Evolutionary conservation across 352 stramenopile species (phyloP), one percentile per base, ranked within the genome.

Genomic region (Pythium aphanidermatum): DNA sequence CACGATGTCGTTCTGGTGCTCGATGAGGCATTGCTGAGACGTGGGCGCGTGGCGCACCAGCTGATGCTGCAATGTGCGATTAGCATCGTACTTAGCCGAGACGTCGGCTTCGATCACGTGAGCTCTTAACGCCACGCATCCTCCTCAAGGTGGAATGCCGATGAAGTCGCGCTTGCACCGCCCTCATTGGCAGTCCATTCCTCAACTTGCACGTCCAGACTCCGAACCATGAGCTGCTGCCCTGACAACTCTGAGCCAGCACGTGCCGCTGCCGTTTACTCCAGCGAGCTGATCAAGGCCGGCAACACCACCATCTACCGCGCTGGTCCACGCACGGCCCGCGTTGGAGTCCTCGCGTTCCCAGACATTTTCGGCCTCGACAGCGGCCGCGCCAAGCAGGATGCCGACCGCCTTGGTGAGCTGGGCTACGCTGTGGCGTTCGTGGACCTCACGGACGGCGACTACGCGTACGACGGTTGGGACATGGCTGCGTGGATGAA

Each of bases 321-420:
- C 34, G 50, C 61, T 1, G 62, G 56, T 0, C 70, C 64, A 0
- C 12, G 43, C 2, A 56, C 45, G 1, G 35, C 60, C 35, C 65
- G 47, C 24, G 54, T 61, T 27, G 66, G 66, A 11, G 4, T 84
- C 16, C 24, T 84, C 8, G 42, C 66, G 24, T 42, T 84, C 14
- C 69, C 68, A 1, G 67, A 82, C 37, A 70, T 80, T 29, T 78
- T 63, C 34, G 61, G 72, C 19, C 38, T 63, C 13, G 65, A 77
- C 49, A 84, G 72, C 38, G 68, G 72, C 16, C 64, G 67, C 34
- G 66, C 57, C 53, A 70, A 82, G 50, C 46, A 63, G n/a, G 68
- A 80, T 50, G 66, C 64, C 12, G 66, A 77, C 35, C 37, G 32
- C 3, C 51, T 84, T 12, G 70, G 60, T 19, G 54, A 73, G 31